Evolutionary conservation across 768 basidiomycete species (phyloP), one percentile per base, ranked within the genome.

Genomic region (Pleurotus tuoliensis): DNA sequence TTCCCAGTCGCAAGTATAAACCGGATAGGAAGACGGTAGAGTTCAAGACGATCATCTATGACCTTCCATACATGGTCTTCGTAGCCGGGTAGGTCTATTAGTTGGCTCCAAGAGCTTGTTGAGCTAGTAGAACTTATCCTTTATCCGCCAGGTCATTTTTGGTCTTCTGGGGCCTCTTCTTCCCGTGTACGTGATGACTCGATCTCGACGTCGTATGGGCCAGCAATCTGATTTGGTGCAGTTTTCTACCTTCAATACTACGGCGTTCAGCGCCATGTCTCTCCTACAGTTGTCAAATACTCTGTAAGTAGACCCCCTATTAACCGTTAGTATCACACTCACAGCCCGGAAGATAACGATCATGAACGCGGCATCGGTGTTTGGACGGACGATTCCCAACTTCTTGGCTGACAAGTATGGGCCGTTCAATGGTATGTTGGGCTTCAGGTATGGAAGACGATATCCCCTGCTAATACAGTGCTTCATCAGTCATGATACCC

Each of bases 381-480:
- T 83, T 58, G 85, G 85, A n/a, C 76, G 85, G 41, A 78, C 77
- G 5, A 58, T 86, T 3, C 84, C 84, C 0, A 82, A 82, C 64
- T 70, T 81, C 57, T 59, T 81, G 46, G 81, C 80, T 15, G 81
- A 82, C 62, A 61, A 63, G 15, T 73, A 71, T 60, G 82, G 82
- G 0, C 76, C 78, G 15, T 64, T 83, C 51, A 83, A 81, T 61
- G 71, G 79, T 76, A 56, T n/a, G 72, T 61, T 44, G 9, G 27
- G 25, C 56, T 39, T 25, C 41, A 47, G 7, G 20, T 54, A 16
- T 48, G 48, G 8, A 24, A 48, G 40, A 25, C 16, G 24, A 48
- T 58, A 20, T 24, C 11, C 7, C 20, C 22, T 30, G 39, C 44
- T 46, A 30, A 60, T 57, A 55, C 43, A 15, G 30, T 55, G 56